Evolutionary conservation across 345 rosid species (phyloP), one percentile per base, ranked within the genome.

Genomic region (Pistacia atlantica): DNA sequence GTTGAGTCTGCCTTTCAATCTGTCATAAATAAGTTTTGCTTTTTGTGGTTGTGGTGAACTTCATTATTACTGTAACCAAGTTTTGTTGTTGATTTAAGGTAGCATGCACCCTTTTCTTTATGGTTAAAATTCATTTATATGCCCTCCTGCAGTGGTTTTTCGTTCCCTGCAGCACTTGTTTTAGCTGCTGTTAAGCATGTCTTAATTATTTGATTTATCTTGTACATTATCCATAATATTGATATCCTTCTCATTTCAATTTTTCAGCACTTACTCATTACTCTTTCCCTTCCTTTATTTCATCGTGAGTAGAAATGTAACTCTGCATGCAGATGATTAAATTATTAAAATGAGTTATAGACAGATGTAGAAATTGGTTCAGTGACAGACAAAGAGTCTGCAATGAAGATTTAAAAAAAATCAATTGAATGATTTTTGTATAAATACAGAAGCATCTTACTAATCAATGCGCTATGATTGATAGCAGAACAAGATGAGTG

Each of bases 251-350:
- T 54, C 70, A 28, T 46, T 67, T 35, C 10, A 57, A 64, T 74
- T 65, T 90, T 85, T 82, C 92, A 96, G 99, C 95, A 22, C 83
- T 93, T 92, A 78, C n/a, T 90, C 95, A 28, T 90, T 95, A 72
- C 90, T 96, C 18, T 96, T 96, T 72, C 98, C 99, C 0, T 93
- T 90, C 72, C 88, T 96, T 71, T 96, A 96, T 70, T 96, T 91
- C 81, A 91, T 92, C 97, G 98, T 92, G 75, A 92, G 97, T 88
- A 54, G 17, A 65, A 46, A 3, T 68, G 14, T 22, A 45, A 6
- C 35, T 14, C 22, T 71, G 11, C 5, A 1, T 35, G 69, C 14
- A 10, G 35, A 17, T 69, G 46, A 42, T 7, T 7, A 42, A 42
- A 42, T 5, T 42, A 42, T 42, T 42, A 5, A 42, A 42, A 5